Evolutionary conservation across 2,329 filamentous ascomycete genomes (phyloP).

Genomic region (Hypoxylon sp.): DNA sequence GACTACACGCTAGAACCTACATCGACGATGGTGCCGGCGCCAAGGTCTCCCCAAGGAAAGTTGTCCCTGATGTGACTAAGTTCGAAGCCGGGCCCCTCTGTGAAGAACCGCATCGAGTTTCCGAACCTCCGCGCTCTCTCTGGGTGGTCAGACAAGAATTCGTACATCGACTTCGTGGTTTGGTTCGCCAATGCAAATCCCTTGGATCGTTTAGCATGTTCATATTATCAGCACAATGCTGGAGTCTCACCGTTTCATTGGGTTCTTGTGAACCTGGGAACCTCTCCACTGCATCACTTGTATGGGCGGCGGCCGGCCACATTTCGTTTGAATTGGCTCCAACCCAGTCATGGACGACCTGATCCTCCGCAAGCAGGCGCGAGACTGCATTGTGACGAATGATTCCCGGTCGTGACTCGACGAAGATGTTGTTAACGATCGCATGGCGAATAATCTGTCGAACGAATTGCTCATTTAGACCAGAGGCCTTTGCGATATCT

Average conservation of each 20-base stretch:
- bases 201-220: conserved; percentile 7
- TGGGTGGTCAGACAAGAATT: conserved; percentile 25
- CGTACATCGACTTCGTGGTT: conserved; percentile 26
- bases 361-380: conserved; percentile 33
- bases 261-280: conserved; percentile 29
- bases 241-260: conserved; percentile 22
- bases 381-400: conserved; percentile 31
- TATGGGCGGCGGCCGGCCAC: conserved; percentile 29
- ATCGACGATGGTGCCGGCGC: conserved; percentile 27
- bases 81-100: conserved; percentile 20
- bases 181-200: conserved; percentile 31
- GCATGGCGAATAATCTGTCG: conserved; percentile 34
- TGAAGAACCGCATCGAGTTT: conserved; percentile 30
- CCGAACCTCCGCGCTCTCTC: conserved; percentile 30
- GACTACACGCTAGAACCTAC: too few species aligned
- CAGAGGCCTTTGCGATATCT: conserved; percentile 32
- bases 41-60: conserved; percentile 25
- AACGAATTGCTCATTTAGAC: conserved; percentile 29
- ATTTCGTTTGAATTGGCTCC: conserved; percentile 25
- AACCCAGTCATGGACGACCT: conserved; percentile 27
- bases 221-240: background rate
- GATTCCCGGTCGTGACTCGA: conserved; percentile 21
- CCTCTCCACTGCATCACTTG: conserved; percentile 26
- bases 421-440: conserved; percentile 21
- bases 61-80: conserved; percentile 23